Conservation (phyloP, 768 basidiomycete genomes). For the Mrakia gelida region DNA sequence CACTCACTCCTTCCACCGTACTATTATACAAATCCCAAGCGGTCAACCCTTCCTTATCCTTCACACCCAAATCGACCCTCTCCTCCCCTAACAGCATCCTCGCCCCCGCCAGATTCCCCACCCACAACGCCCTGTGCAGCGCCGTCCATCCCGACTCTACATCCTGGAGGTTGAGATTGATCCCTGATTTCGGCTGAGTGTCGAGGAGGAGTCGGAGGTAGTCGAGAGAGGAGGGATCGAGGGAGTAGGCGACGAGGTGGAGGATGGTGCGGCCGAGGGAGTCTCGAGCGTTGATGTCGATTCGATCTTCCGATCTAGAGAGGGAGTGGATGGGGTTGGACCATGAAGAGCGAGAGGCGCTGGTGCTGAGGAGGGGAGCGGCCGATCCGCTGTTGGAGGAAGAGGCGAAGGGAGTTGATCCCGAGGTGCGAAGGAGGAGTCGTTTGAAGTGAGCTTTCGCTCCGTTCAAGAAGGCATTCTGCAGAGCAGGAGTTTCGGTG, state of each 20-base stretch:
- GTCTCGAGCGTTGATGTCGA: slow-evolving; percentile 45
- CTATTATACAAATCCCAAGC: slow-evolving; percentile 91
- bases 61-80: slow-evolving; percentile 60
- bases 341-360: slow-evolving; percentile 38
- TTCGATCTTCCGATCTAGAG: slow-evolving; percentile 12
- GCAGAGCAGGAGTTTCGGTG: slow-evolving; percentile 49
- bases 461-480: slow-evolving; percentile 66
- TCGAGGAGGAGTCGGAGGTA: slow-evolving; percentile 70
- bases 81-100: slow-evolving; percentile 66
- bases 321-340: slow-evolving; percentile 32
- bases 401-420: not conserved
- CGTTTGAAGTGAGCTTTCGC: slow-evolving; percentile 34
- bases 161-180: slow-evolving; percentile 77
- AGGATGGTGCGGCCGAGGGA: slow-evolving; percentile 58
- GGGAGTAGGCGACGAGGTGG: slow-evolving; percentile 69
- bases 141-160: slow-evolving; percentile 86
- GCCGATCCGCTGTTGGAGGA: not conserved
- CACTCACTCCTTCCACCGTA: slow-evolving; percentile 59
- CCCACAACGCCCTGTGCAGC: slow-evolving; percentile 78
- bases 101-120: slow-evolving; percentile 57
- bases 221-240: slow-evolving; percentile 56
- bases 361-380: slow-evolving; percentile 9
- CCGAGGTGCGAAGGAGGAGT: not conserved
- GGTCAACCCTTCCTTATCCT: slow-evolving; percentile 81
- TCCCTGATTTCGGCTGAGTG: slow-evolving; percentile 32